Conservation (phyloP, 1,284 basidiomycete species). For the Moesziomyces parantarcticus region DNA sequence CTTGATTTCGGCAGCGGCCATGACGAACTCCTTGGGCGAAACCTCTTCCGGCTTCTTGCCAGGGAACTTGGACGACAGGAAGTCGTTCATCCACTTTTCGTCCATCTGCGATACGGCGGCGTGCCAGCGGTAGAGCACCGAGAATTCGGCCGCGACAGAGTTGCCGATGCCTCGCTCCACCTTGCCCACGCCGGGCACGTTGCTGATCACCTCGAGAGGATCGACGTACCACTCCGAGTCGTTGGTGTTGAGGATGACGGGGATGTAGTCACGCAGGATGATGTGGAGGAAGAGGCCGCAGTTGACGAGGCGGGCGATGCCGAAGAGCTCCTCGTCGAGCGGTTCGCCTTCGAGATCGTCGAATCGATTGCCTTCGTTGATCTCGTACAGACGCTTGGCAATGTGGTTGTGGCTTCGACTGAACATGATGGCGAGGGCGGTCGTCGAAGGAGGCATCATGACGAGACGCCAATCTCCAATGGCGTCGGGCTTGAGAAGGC, state of each 20-base stretch:
- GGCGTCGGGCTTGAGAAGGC: constrained; percentile 46
- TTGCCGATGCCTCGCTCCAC: constrained; percentile 56
- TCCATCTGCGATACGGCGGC: constrained; percentile 53
- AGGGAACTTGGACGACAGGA: constrained; percentile 37
- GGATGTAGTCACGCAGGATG: constrained; percentile 58
- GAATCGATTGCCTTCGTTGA: constrained; percentile 52
- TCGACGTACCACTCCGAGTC: constrained; percentile 56
- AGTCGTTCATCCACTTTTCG: constrained; percentile 56
- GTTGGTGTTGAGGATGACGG: constrained; percentile 57
- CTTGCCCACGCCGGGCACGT: constrained; percentile 34
- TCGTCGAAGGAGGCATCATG: constrained; percentile 79
- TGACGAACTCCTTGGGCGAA: constrained; percentile 75
- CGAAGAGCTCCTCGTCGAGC: constrained; percentile 58
- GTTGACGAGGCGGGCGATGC: constrained; percentile 44
- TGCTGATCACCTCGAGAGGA: constrained; percentile 49
- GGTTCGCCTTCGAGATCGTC: constrained; percentile 32
- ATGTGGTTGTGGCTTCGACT: constrained; percentile 79
- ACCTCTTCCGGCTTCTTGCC: constrained; percentile 69
- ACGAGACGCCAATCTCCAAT: constrained; percentile 64
- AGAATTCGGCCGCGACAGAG: constrained; percentile 54
- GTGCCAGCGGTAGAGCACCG: constrained; percentile 57
- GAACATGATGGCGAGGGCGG: constrained; percentile 78
- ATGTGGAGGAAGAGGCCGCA: constrained; percentile 50
- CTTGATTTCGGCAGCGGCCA: constrained; percentile 63
- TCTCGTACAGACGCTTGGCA: constrained; percentile 76